Conservation (phyloP, 305 asterid species). For the Petunia hybrid region DNA sequence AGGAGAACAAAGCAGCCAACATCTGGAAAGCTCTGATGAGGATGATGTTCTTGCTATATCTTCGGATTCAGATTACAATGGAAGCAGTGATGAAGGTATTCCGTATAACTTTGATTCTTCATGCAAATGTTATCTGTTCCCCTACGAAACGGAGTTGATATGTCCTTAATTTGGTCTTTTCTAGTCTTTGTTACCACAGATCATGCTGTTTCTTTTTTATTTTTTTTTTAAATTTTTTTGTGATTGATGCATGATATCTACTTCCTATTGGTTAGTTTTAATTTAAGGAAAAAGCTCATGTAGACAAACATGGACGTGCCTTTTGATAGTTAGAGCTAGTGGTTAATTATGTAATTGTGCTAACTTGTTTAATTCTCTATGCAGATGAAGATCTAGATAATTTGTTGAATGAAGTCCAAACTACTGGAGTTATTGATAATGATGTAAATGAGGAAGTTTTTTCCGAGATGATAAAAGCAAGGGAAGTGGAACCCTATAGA, state of each 20-base stretch:
- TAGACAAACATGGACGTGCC: background rate
- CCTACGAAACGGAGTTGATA: background rate
- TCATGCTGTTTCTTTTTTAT: background rate
- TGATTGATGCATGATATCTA: background rate
- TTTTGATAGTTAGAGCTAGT: background rate
- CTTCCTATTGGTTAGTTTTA: background rate
- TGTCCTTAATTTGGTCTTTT: background rate
- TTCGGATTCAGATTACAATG: constrained; percentile 58
- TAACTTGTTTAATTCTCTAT: constrained; percentile 28
- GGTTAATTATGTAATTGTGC: background rate
- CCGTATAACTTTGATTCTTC: background rate
- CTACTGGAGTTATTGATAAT: constrained; percentile 31
- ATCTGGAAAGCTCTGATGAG: constrained; percentile 55
- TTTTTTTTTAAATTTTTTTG: background rate
- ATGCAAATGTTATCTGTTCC: background rate
- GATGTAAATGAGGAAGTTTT: constrained; percentile 44
- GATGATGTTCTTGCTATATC: constrained; percentile 40
- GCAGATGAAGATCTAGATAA: constrained; percentile 50
- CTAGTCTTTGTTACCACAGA: background rate
- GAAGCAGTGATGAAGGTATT: constrained; percentile 53
- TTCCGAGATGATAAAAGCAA: constrained; percentile 48
- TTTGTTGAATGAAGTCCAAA: constrained; percentile 39
- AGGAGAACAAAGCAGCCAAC: constrained; percentile 52
- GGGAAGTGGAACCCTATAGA: constrained; percentile 45
- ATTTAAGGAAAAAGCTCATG: background rate